These are phyloP conservation scores for Colletotrichum cuscutae DNA, from an alignment of 2,329 filamentous ascomycete genomes.

Conservation along the genomic window DNA sequence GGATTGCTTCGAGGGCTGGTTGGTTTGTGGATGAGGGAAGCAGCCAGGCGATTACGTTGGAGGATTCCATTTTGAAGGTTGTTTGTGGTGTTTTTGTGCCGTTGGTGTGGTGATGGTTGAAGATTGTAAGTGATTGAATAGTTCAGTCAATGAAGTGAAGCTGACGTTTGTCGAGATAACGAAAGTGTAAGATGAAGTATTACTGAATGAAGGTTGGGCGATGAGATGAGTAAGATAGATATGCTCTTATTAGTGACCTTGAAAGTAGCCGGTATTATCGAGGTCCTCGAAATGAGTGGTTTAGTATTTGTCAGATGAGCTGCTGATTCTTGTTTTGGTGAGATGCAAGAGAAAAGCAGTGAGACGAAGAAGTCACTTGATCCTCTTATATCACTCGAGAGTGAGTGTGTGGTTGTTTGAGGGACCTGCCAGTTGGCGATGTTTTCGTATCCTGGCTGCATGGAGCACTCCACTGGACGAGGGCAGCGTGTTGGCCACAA, in stretches of 20 bases:
- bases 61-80: slow-evolving; percentile 9
- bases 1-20: slow-evolving; percentile 30
- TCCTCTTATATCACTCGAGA: slow-evolving; percentile 26
- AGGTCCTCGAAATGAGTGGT: slow-evolving; percentile 20
- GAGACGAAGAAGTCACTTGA: slow-evolving; percentile 27
- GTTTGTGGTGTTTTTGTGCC: neutral
- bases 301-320: neutral
- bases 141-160: neutral
- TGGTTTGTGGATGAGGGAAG: slow-evolving; percentile 33
- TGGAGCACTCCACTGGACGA: slow-evolving; percentile 25
- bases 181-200: neutral
- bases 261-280: neutral
- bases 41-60: slow-evolving; percentile 36
- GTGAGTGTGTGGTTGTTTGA: neutral
- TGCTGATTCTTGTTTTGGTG: slow-evolving; percentile 2
- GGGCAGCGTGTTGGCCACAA: slow-evolving; percentile 28
- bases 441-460: slow-evolving; percentile 31
- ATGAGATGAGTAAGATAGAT: neutral
- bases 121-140: neutral
- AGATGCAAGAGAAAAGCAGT: neutral
- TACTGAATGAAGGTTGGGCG: slow-evolving; percentile 15
- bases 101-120: neutral
- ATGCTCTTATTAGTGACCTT: neutral
- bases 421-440: slow-evolving; percentile 29
- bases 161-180: neutral